Conservation (phyloP, 257 asterid species). For the Misopates orontium region DNA sequence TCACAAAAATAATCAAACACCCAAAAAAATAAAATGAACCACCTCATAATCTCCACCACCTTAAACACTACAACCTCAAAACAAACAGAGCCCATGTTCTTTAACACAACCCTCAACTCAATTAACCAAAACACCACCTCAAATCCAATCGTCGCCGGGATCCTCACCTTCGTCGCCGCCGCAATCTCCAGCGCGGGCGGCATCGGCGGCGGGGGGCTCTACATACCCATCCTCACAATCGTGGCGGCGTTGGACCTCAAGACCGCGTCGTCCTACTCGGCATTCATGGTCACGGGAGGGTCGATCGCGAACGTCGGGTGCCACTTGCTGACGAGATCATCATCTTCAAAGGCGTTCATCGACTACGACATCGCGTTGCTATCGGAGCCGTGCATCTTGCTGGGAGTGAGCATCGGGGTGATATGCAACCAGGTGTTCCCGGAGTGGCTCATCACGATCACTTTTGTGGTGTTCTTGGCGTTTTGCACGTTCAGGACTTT, state of each 20-base stretch:
- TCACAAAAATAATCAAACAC: too few species aligned
- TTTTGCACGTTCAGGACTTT: conserved; percentile 72
- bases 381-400: conserved; percentile 81
- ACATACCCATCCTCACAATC: conserved; percentile 64
- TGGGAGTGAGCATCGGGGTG: conserved; percentile 84
- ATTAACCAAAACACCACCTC: conserved; percentile 20
- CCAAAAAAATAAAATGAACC: too few species aligned
- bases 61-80: too few species aligned
- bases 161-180: conserved; percentile 59
- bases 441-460: conserved; percentile 66
- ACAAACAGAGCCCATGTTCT: not conserved
- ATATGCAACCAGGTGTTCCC: conserved; percentile 65
- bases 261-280: conserved; percentile 65
- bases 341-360: conserved; percentile 34
- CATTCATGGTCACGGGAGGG: conserved; percentile 87
- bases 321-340: conserved; percentile 27
- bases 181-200: conserved; percentile 86
- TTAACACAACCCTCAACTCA: too few species aligned
- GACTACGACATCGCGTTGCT: conserved; percentile 74
- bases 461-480: conserved; percentile 64
- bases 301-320: conserved; percentile 63
- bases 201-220: conserved; percentile 83
- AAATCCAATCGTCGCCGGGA: conserved; percentile 36
- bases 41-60: too few species aligned
- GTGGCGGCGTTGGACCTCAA: conserved; percentile 69